Base-by-base conservation (phyloP, 495 filamentous ascomycete genomes). In the Penicillium chermesinum region DNA sequence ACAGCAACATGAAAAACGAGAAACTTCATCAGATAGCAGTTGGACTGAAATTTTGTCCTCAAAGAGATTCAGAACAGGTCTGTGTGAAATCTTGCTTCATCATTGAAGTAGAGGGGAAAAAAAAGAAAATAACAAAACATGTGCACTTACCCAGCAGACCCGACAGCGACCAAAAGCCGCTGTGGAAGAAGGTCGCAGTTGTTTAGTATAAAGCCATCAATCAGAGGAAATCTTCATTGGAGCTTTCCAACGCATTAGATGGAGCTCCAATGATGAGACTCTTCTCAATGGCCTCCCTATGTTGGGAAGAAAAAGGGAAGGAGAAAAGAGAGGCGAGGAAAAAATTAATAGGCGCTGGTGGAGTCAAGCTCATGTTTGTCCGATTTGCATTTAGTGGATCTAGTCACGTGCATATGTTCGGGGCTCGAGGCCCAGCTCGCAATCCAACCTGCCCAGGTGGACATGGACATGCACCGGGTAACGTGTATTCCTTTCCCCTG, bases 31-130 rank as follows among this genome's bases (percentile, higher is more conserved):
- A 76, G 73, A 75, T 64, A 77, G 69, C 70, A 75, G 65, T 76
- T 76, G 69, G 64, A 71, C 61, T 55, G 17, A 41, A 34, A 17
- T 58, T 54, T 57, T 62, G 59, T 76, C 72, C 66, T 66, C 73
- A 76, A 57, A 39, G 53, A 53, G 44, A 48, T 70, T 77, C 71
- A 69, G 75, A 78, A 77, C 74, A 78, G 73, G 73, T 77, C 71
- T 78, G 75, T 78, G 73, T 71, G 67, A 72, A 75, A 69, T 67
- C 48, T 48, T 71, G 62, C 65, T 63, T 78, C 75, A 76, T 77
- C 74, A 77, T 72, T 44, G 50, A 49, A 66, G 58, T 33, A 38
- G 38, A 37, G 34, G 18, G 46, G n/a, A n/a, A n/a, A n/a, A n/a
- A n/a, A n/a, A n/a, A n/a, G n/a, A n/a, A 10, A 30, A 10, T 10